Evolutionary conservation across 129 eudicot species (phyloP).

Genomic region (Lactuca saligna): DNA sequence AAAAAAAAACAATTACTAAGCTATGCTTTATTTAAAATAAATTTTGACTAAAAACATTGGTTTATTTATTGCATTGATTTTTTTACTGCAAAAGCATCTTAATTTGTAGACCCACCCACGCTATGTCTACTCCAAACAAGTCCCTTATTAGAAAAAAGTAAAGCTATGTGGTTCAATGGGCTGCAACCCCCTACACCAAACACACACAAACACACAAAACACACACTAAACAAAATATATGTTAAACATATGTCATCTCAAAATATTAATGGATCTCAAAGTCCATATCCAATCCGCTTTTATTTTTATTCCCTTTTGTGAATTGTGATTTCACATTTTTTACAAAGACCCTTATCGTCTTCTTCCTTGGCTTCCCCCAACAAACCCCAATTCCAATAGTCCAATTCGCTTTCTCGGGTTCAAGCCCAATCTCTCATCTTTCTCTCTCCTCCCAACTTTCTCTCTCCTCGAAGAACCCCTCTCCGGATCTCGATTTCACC

Average conservation of each 20-base stretch:
- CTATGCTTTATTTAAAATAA: too few relatives aligned
- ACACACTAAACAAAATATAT: neutral
- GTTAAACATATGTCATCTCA: neutral
- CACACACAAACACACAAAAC: neutral
- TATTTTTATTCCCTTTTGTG: constrained; percentile 4
- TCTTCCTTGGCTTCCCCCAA: neutral
- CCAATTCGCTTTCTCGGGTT: constrained; percentile 41
- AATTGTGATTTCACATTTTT: neutral
- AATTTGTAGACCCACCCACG: neutral
- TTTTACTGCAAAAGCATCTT: neutral
- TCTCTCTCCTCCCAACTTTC: constrained; percentile 28
- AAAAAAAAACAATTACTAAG: too few relatives aligned
- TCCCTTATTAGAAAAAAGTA: neutral
- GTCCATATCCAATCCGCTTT: constrained; percentile 55
- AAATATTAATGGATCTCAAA: constrained; percentile 46
- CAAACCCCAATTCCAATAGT: constrained; percentile 37
- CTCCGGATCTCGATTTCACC: constrained; percentile 39
- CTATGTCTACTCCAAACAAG: neutral
- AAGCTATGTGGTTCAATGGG: constrained; percentile 17
- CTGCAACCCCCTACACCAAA: constrained; percentile 24
- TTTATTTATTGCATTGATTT: neutral
- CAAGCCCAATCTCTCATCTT: constrained; percentile 44
- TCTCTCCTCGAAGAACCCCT: constrained; percentile 32
- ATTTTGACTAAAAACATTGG: too few relatives aligned
- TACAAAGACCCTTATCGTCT: constrained; percentile 14